Evolutionary conservation across 208 protist species (phyloP).

Genomic region (Leishmania tropica): DNA sequence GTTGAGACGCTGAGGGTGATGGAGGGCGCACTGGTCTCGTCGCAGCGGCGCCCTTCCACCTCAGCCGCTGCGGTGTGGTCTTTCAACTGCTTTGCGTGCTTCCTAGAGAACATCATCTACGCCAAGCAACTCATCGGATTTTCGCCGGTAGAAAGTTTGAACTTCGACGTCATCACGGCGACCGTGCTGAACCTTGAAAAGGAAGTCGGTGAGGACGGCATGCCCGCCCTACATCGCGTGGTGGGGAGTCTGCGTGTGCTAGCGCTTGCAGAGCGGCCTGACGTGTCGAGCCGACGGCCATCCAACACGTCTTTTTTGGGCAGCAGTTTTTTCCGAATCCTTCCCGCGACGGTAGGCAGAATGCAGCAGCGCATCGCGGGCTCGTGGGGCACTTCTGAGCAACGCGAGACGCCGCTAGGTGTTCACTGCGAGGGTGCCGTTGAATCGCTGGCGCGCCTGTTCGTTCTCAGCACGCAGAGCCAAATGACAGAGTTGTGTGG

Average conservation of each 20-base stretch:
- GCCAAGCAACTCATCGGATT: conserved; percentile 38
- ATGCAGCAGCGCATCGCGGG: conserved; percentile 30
- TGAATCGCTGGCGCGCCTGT: conserved; percentile 38
- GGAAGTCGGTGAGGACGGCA: conserved; percentile 19
- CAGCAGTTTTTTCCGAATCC: conserved; percentile 28
- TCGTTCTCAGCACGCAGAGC: conserved; percentile 45
- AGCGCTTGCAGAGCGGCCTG: conserved; percentile 27
- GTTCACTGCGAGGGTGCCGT: conserved; percentile 29
- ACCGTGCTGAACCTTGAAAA: conserved; percentile 37
- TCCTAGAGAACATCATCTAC: conserved; percentile 43
- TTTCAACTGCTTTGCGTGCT: conserved; percentile 33
- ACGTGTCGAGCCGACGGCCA: conserved; percentile 5
- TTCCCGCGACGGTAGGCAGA: conserved; percentile 31
- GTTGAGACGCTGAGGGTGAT: conserved; percentile 21
- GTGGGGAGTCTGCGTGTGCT: conserved; percentile 29
- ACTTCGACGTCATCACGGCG: conserved; percentile 37
- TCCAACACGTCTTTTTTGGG: conserved; percentile 7
- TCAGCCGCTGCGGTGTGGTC: conserved; percentile 15
- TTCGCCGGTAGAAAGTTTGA: conserved; percentile 33
- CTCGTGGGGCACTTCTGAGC: conserved; percentile 19
- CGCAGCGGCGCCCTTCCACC: conserved; percentile 16
- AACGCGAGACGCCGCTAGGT: conserved; percentile 1
- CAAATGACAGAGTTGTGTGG: conserved; percentile 38
- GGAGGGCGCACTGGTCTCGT: conserved; percentile 19
- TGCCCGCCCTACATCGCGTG: conserved; percentile 25